A percentile compares a stretch with the other conserved stretches of the same genome.
Conservation (phyloP, 306 rosid genomes). For the Glycine soja region DNA sequence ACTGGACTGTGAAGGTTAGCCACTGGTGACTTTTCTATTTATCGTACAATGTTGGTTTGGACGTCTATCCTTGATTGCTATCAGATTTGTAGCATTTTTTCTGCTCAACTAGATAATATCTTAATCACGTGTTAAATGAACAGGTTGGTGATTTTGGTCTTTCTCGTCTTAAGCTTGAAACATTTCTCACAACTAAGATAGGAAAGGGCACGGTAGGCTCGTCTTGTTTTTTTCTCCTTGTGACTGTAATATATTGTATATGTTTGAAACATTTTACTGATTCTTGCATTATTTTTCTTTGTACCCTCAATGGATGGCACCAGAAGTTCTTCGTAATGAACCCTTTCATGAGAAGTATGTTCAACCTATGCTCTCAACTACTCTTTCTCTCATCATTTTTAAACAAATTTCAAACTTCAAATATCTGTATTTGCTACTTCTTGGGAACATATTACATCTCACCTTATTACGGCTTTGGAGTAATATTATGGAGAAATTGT, state of each 20-base stretch:
- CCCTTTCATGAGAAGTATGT: slow-evolving; percentile 95
- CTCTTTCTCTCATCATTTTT: slow-evolving; percentile 35
- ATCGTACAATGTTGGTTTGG: slow-evolving; percentile 27
- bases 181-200: slow-evolving; percentile 88
- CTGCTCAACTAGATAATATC: slow-evolving; percentile 33
- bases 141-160: slow-evolving; percentile 99
- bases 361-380: slow-evolving; percentile 26
- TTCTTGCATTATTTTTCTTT: slow-evolving; percentile 48
- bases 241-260: slow-evolving; percentile 18
- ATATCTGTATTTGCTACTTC: slow-evolving; percentile 34
- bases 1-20: slow-evolving; percentile 96
- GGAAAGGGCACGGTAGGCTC: slow-evolving; percentile 94
- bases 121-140: slow-evolving; percentile 39
- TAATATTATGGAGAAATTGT: slow-evolving; percentile 97
- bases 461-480: slow-evolving; percentile 96
- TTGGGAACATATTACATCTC: slow-evolving; percentile 72
- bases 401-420: slow-evolving; percentile 24
- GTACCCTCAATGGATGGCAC: slow-evolving; percentile 99
- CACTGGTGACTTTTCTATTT: slow-evolving; percentile 31
- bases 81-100: slow-evolving; percentile 15
- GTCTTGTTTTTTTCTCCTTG: background rate
- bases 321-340: slow-evolving; percentile 98
- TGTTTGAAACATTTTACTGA: slow-evolving; percentile 39
- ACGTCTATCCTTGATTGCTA: slow-evolving; percentile 20
- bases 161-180: slow-evolving; percentile 92